Evolutionary conservation across 2,329 filamentous ascomycete genomes (phyloP), one percentile per base, ranked within the genome.

Genomic region (Cladosporium velox): DNA sequence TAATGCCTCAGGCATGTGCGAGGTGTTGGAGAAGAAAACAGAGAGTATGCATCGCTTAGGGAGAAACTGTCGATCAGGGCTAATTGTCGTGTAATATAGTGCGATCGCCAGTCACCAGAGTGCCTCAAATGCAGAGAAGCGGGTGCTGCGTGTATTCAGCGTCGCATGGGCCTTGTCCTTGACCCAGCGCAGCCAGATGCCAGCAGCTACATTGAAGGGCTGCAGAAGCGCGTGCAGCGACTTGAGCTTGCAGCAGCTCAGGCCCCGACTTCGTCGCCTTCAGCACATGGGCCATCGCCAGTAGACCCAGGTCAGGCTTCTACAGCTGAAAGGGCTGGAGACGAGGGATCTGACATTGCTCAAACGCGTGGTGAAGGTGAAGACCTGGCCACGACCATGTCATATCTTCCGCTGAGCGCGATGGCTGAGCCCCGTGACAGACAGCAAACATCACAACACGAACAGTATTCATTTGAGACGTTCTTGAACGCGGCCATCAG

Each of bases 1-100:
- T 61, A 34, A 61, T 61, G 59, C 41, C 59, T 61, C 59, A 61
- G 41, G 59, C 59, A 61, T 61, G 59, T 28, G 59, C 44, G n/a
- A 32, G 59, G 28, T 61, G 59, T 21, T 61, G 59, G 59, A 44
- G 59, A 5, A 61, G 59, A 26, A 61, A 61, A 44, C 59, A 61
- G 18, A 61, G 59, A 30, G 59, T 61, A 32, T 41, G n/a, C 44
- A 32, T n/a, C 21, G 26, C 41, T 21, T 32, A 30, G 18, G 21
- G 21, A 2, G 21, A 34, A 3, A 24, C 18, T 21, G 52, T 34
- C 41, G 41, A 34, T 55, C 28, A 55, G 18, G 28, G 28, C 28
- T 34, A 21, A n/a, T 30, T 34, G 18, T 47, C 10, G 41, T 47
- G 41, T 21, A 12, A 21, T 12, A 10, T 34, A 55, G 52, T 55